Base-by-base conservation (phyloP, 202 grass and related monocot genomes). In the Zoysia matrella region DNA sequence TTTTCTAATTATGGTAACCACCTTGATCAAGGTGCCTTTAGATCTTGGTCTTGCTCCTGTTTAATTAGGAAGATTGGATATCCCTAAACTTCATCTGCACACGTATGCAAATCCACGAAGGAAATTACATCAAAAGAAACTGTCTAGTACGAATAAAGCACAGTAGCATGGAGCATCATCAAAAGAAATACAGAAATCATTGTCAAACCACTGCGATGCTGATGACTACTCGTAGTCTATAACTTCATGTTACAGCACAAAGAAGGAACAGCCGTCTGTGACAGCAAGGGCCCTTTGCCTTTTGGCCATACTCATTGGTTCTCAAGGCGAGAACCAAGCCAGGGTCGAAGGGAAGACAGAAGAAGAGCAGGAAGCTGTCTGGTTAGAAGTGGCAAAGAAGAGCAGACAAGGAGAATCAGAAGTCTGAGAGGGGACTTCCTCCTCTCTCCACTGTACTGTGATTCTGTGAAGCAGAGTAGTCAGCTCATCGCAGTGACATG, bases 401-500 rank as follows among this genome's bases (percentile, higher is more conserved):
- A 87, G 78, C 53, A 70, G 14, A 53, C 47, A 73, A 50, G 47
- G 11, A 80, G 14, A 44, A n/a, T n/a, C n/a, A 56, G 30, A 69
- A 77, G 81, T 67, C 67, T 68, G 60, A 89, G 83, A 77, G n/a
- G 60, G 68, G 68, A 86, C 74, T 81, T 86, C 67, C 58, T 70
- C 48, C 54, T 49, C 11, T 57, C 11, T 16, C n/a, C 53, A 10
- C 45, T 54, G n/a, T n/a, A n/a, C n/a, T n/a, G n/a, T n/a, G n/a
- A n/a, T n/a, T n/a, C n/a, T n/a, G 76, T 75, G 83, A 89, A 83
- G 53, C 39, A 45, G 67, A 91, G 47, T 63, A 78, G 78, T 72
- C 72, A 62, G 53, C 71, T 90, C 79, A 97, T 80, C 94, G 86
- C 88, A 97, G 85, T 13, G 94, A 93, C 90, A 97, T 91, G 30